Base-by-base conservation (phyloP, 2,329 filamentous ascomycete species). In the Exophiala oligosperma region DNA sequence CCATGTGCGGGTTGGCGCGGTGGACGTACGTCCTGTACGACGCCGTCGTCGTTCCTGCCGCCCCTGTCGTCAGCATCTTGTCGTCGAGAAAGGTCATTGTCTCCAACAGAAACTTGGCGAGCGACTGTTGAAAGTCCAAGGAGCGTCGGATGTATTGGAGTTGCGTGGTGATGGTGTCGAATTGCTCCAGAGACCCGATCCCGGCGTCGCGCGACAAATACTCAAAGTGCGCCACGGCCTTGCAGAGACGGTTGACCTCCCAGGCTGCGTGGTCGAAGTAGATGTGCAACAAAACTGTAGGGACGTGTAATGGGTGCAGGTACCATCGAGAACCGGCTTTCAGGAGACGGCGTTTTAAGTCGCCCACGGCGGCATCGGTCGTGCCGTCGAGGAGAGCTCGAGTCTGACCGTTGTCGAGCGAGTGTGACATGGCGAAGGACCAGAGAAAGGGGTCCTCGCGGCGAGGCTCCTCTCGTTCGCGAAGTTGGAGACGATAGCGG, bases 381-480 rank as follows among this genome's bases (percentile, higher is more conserved):
- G 56, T 14, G 9, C 56, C 56, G 38, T 59, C 56, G 29, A 59
- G 38, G 4, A 59, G 35, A 38, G 52, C 52, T 28, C 56, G 29
- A 2, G 46, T 59, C 29, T 59, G 50, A 14, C 57, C 57, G 26
- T 60, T 48, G 12, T 43, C 40, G 2, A 60, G 53, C 3, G 52
- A 56, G n/a, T 60, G 57, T 24, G 53, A 60, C 53, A 53, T 53
- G 35, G 57, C 57, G n/a, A 60, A 56, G 1, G 57, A 60, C 53
- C 57, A 56, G 5, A 60, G n/a, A 23, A 60, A 60, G 1, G 53
- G 53, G 41, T 53, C 53, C 28, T 60, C 57, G 14, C 57, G 53
- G 3, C 38, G 49, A 21, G 57, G 57, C 21, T 53, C 51, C 53
- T 53, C 52, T 41, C 3, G 49, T 51, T 52, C 48, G 48, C 12